Percentiles rank a stretch among this genome's conserved stretches.
Evolutionary conservation across 441 rosid genomes (phyloP).

Genomic region (Pelargonium australe): DNA sequence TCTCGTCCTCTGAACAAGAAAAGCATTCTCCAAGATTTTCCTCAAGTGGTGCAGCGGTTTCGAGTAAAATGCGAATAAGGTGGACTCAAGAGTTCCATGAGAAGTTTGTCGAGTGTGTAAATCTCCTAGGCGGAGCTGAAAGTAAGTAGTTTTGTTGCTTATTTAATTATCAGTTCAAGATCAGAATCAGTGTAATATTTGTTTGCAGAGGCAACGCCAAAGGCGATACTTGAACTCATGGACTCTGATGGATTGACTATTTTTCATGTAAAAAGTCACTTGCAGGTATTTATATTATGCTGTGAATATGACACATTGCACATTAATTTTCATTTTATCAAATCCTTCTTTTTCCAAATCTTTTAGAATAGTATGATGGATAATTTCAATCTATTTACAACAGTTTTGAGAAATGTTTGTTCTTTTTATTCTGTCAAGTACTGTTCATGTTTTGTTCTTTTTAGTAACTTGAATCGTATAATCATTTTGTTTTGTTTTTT

Average conservation of each 20-base stretch:
- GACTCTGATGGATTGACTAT: constrained; percentile 75
- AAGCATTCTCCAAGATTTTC: constrained; percentile 35
- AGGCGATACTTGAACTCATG: constrained; percentile 83
- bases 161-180: not conserved
- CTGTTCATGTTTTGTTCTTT: too few relatives aligned
- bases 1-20: constrained; percentile 28
- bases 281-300: constrained; percentile 44
- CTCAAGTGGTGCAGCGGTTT: constrained; percentile 18
- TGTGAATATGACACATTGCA: too few relatives aligned
- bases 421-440: too few relatives aligned
- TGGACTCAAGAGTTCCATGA: constrained; percentile 97
- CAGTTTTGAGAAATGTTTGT: too few relatives aligned
- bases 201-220: constrained; percentile 73
- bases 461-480: too few relatives aligned
- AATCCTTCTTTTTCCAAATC: too few relatives aligned
- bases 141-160: constrained; percentile 39
- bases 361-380: too few relatives aligned
- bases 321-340: too few relatives aligned
- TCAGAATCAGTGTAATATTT: not conserved
- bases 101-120: constrained; percentile 72
- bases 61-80: constrained; percentile 65
- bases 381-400: too few relatives aligned
- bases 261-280: constrained; percentile 90
- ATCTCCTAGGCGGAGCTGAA: constrained; percentile 79
- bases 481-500: not conserved